A percentile compares a stretch with the other conserved stretches of the same genome.
These are phyloP conservation scores for Ogataea hybrid DNA, from an alignment of 1,139 yeast genomes.

Conservation along the genomic window DNA sequence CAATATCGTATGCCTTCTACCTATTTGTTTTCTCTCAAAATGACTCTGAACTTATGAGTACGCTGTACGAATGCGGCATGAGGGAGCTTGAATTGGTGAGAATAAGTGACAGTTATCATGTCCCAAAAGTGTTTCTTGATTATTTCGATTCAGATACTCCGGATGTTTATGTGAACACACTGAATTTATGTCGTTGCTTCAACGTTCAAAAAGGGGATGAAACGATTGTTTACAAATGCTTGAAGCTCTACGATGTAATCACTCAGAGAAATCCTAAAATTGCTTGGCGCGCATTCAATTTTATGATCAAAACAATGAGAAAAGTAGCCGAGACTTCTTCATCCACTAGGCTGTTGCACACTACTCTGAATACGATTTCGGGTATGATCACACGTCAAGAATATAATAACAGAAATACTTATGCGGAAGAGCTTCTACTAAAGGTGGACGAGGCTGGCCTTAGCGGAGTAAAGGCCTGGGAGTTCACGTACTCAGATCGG, in stretches of 20 bases:
- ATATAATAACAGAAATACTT: too few species aligned
- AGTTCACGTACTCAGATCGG: too few species aligned
- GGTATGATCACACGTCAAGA: too few species aligned
- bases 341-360: slow-evolving; percentile 24
- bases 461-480: too few species aligned
- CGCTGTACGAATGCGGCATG: slow-evolving; percentile 48
- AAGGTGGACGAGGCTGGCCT: too few species aligned
- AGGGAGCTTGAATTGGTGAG: slow-evolving; percentile 34
- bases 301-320: slow-evolving; percentile 19
- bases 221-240: slow-evolving; percentile 50
- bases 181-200: slow-evolving; percentile 54
- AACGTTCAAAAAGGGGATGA: slow-evolving; percentile 50
- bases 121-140: slow-evolving; percentile 50
- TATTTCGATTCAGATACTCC: slow-evolving; percentile 44
- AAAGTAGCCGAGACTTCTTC: slow-evolving; percentile 23
- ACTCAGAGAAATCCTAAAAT: slow-evolving; percentile 29
- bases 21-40: too few species aligned
- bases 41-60: too few species aligned
- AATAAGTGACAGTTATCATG: slow-evolving; percentile 37
- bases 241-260: slow-evolving; percentile 43
- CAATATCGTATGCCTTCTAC: too few species aligned
- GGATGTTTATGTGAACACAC: slow-evolving; percentile 45
- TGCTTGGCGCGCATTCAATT: slow-evolving; percentile 21
- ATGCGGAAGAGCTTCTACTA: too few species aligned
- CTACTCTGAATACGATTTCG: too few species aligned